Percentiles rank a stretch among this genome's conserved stretches.
phyloP scores from a whole-genome alignment of 2,329 filamentous ascomycete genomes.

The Colletotrichum viniferum region DNA sequence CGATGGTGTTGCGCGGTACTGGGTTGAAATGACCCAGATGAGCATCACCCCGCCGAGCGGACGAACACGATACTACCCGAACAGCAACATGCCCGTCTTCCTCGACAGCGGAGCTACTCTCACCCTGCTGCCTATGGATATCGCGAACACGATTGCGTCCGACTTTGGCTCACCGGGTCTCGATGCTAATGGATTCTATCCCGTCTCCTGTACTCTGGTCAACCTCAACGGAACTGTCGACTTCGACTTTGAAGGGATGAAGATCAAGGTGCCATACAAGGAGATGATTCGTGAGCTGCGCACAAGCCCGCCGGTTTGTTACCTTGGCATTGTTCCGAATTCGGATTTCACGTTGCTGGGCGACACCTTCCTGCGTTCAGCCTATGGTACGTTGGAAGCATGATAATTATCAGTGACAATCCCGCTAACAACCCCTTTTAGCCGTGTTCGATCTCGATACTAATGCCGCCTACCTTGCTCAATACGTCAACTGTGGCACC shows the following conservation, averaged over 20 bases:
- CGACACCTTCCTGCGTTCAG: conserved; percentile 61
- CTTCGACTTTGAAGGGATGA: conserved; percentile 53
- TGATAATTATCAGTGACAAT: background rate
- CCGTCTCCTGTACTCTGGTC: conserved; percentile 48
- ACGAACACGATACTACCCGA: conserved; percentile 26
- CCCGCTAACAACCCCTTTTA: conserved; percentile 15
- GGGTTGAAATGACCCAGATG: conserved; percentile 53
- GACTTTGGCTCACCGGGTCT: conserved; percentile 49
- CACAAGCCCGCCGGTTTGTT: conserved; percentile 40
- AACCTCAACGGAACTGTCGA: conserved; percentile 46
- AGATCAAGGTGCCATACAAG: conserved; percentile 52
- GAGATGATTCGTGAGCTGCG: conserved; percentile 49
- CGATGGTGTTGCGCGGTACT: conserved; percentile 57
- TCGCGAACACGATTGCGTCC: conserved; percentile 54
- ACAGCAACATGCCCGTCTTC: conserved; percentile 59
- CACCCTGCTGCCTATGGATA: conserved; percentile 64
- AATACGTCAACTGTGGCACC: conserved; percentile 55
- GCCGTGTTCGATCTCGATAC: conserved; percentile 58
- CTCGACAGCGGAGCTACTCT: conserved; percentile 75
- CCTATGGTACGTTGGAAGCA: conserved; percentile 45
- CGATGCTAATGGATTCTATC: conserved; percentile 48
- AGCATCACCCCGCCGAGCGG: conserved; percentile 43
- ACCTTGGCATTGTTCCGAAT: conserved; percentile 54
- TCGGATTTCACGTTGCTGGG: conserved; percentile 57
- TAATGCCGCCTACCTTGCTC: conserved; percentile 52